These are phyloP conservation scores for Aspergillus felis DNA, from an alignment of 2,329 filamentous ascomycete species.

Conservation along the genomic window DNA sequence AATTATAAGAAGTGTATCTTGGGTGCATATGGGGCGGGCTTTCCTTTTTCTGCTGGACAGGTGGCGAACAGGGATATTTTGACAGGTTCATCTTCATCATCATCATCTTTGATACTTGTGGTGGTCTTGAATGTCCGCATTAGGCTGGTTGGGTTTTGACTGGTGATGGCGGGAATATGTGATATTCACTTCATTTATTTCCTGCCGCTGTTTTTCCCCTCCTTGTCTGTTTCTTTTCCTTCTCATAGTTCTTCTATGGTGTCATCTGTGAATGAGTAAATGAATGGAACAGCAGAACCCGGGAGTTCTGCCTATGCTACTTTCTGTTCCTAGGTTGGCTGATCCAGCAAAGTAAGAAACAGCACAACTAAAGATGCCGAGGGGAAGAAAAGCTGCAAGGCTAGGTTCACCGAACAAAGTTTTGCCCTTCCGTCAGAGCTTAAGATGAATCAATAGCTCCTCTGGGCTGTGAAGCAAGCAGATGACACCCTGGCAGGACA, in stretches of 20 bases:
- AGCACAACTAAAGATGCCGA: not conserved
- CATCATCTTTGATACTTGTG: not conserved
- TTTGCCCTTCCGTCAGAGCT: not conserved
- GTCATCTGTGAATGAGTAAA: conserved; percentile 27
- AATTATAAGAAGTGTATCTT: conserved; percentile 53
- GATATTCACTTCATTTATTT: conserved; percentile 3
- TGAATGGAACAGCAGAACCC: conserved; percentile 27
- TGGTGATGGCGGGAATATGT: conserved; percentile 5
- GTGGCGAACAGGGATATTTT: conserved; percentile 1
- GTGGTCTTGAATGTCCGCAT: conserved; percentile 1
- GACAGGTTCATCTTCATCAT: not conserved
- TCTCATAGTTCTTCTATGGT: conserved; percentile 3
- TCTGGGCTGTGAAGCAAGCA: not conserved
- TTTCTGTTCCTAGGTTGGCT: conserved; percentile 10
- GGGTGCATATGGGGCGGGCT: conserved; percentile 2
- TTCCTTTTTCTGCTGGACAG: conserved; percentile 5
- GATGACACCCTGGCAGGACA: not conserved
- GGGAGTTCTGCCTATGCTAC: conserved; percentile 24
- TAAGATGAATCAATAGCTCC: not conserved
- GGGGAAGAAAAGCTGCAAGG: too few relatives aligned
- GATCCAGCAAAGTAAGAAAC: not conserved
- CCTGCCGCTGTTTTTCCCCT: conserved; percentile 6
- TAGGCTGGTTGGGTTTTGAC: conserved; percentile 5
- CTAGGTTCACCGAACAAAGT: not conserved
- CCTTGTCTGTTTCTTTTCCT: conserved; percentile 14